Evolutionary conservation across 2,329 filamentous ascomycete species (phyloP).

Genomic region (Aureobasidium sp.): DNA sequence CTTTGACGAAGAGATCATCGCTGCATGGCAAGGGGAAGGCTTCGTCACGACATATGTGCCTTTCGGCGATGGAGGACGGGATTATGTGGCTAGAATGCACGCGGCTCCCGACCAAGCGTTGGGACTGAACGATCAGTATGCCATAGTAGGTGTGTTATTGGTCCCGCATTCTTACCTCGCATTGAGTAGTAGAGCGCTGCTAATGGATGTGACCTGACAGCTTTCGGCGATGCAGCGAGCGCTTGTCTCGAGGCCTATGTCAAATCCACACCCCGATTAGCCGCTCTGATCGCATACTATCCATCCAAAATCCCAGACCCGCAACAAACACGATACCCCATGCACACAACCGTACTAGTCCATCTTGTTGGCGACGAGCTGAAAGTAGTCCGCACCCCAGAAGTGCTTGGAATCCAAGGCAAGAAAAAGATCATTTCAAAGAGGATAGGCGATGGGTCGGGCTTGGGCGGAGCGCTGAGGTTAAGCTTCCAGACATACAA

Average conservation of each 20-base stretch:
- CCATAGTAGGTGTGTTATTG: slow-evolving; percentile 49
- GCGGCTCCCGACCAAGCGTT: slow-evolving; percentile 49
- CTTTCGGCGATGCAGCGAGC: slow-evolving; percentile 56
- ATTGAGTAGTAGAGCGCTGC: neutral
- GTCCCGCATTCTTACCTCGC: slow-evolving; percentile 8
- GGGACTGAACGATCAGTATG: slow-evolving; percentile 54
- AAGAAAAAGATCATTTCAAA: slow-evolving; percentile 44
- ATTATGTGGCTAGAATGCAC: slow-evolving; percentile 42
- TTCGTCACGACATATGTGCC: slow-evolving; percentile 54
- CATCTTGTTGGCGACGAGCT: slow-evolving; percentile 48
- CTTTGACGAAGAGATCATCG: slow-evolving; percentile 49
- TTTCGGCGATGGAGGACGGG: slow-evolving; percentile 42
- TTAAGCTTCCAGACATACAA: slow-evolving; percentile 40
- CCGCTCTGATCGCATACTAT: slow-evolving; percentile 57
- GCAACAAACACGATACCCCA: slow-evolving; percentile 37
- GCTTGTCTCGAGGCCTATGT: slow-evolving; percentile 52
- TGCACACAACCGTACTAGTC: slow-evolving; percentile 44
- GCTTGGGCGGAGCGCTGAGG: slow-evolving; percentile 41
- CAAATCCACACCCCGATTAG: slow-evolving; percentile 50
- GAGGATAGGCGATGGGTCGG: slow-evolving; percentile 44
- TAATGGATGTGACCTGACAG: slow-evolving; percentile 30
- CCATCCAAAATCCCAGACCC: slow-evolving; percentile 51
- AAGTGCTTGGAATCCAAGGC: slow-evolving; percentile 47
- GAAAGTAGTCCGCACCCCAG: slow-evolving; percentile 43
- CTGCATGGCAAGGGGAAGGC: slow-evolving; percentile 54